Conservation (phyloP, 306 rosid species). For the Malus sylvestris region DNA sequence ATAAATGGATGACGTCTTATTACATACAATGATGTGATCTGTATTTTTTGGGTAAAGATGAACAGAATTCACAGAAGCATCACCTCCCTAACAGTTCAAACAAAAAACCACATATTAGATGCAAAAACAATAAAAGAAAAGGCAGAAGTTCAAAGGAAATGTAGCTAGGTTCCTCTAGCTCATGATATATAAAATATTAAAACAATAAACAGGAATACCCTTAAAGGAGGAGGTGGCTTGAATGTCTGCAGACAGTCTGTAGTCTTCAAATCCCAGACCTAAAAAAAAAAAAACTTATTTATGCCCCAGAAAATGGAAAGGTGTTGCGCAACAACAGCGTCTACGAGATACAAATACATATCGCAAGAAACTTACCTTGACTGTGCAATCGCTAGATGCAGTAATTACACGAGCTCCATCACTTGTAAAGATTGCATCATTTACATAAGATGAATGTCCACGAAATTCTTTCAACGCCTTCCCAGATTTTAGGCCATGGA, state of each 20-base stretch:
- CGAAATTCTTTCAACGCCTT: slow-evolving; percentile 94
- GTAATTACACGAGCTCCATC: slow-evolving; percentile 89
- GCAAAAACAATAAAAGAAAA: background rate
- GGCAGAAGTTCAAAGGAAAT: background rate
- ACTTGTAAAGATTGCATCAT: slow-evolving; percentile 80
- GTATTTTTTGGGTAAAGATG: slow-evolving; percentile 81
- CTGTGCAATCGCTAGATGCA: slow-evolving; percentile 96
- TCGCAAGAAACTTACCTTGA: slow-evolving; percentile 51
- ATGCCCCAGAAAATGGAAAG: background rate
- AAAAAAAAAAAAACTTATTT: slow-evolving; percentile 10
- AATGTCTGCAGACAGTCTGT: slow-evolving; percentile 88
- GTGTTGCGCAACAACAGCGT: background rate
- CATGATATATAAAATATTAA: background rate
- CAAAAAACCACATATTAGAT: slow-evolving; percentile 25
- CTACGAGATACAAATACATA: background rate
- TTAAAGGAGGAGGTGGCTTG: slow-evolving; percentile 97
- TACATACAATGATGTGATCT: slow-evolving; percentile 86
- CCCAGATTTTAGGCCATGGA: slow-evolving; percentile 95
- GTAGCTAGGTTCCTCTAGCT: slow-evolving; percentile 4
- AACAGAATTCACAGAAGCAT: slow-evolving; percentile 96
- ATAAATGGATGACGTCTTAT: slow-evolving; percentile 90
- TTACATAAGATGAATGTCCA: slow-evolving; percentile 87
- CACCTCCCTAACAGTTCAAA: slow-evolving; percentile 69
- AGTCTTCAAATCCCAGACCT: slow-evolving; percentile 95
- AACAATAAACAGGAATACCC: slow-evolving; percentile 32